These are phyloP conservation scores for Plasmodium vivax DNA, from an alignment of 169 alveolate genomes.

Conservation along the genomic window DNA sequence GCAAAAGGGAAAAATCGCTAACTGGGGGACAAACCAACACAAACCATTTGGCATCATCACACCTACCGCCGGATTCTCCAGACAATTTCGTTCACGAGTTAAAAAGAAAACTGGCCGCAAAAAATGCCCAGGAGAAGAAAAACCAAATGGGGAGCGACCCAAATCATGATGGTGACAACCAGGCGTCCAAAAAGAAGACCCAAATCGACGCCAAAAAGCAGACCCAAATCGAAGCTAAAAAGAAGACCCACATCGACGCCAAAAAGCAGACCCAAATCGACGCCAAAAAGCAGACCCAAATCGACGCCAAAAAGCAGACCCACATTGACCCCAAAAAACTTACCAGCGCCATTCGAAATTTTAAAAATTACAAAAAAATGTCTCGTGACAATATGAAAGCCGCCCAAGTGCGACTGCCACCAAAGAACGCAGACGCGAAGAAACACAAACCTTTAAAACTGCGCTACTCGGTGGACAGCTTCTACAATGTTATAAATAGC, in stretches of 20 bases:
- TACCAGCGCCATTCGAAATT: conserved; percentile 10
- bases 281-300: too few species aligned
- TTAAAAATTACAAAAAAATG: conserved; percentile 42
- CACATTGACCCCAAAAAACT: conserved; percentile 48
- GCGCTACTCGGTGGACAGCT: conserved; percentile 31
- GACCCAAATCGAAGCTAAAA: too few species aligned
- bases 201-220: too few species aligned
- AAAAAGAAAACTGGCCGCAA: background rate
- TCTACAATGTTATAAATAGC: conserved; percentile 61
- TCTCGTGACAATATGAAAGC: background rate
- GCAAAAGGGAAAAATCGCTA: background rate
- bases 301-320: too few species aligned
- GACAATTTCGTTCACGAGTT: conserved; percentile 9
- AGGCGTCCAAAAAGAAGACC: background rate
- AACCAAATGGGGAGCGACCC: background rate
- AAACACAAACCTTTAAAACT: background rate
- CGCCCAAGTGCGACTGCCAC: background rate
- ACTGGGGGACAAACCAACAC: background rate
- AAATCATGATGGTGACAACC: background rate
- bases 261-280: too few species aligned
- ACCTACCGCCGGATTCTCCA: background rate
- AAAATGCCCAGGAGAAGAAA: background rate
- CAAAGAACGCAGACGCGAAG: background rate
- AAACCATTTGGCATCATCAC: background rate
- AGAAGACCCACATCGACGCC: too few species aligned